phyloP scores from a whole-genome alignment of 192 early-diverging fungal genomes.

The Thoreauomyces humboldtii region DNA sequence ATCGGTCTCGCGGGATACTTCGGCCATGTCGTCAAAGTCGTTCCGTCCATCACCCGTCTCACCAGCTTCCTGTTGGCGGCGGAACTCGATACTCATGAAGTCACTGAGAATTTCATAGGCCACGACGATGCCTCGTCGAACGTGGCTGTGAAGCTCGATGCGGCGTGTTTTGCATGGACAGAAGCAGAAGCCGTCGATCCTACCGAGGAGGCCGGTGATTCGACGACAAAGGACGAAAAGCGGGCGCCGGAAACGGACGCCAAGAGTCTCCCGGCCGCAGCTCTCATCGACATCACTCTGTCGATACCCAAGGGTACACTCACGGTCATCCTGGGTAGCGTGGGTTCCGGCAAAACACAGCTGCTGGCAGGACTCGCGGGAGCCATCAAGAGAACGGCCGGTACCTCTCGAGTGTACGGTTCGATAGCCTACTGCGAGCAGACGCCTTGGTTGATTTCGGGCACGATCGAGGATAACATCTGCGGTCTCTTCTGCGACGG shows the following conservation, averaged over 20 bases:
- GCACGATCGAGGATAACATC: slow-evolving; percentile 40
- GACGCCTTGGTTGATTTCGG: slow-evolving; percentile 35
- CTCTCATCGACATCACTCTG: slow-evolving; percentile 9
- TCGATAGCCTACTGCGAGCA: slow-evolving; percentile 52
- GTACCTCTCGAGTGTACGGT: slow-evolving; percentile 54
- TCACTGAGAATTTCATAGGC: neutral
- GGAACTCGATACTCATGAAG: neutral
- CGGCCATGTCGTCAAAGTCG: neutral
- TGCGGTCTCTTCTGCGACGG: too few relatives aligned
- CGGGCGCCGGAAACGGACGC: too few relatives aligned
- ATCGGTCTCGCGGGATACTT: neutral
- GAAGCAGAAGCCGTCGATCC: neutral
- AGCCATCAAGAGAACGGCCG: slow-evolving; percentile 62
- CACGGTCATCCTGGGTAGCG: slow-evolving; percentile 74
- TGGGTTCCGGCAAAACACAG: slow-evolving; percentile 79
- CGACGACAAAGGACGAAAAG: too few relatives aligned
- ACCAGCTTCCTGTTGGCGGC: neutral
- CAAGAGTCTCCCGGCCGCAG: too few relatives aligned
- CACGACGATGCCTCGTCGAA: neutral
- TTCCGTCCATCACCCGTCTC: neutral
- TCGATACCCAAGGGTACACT: slow-evolving; percentile 51
- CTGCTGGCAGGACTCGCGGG: slow-evolving; percentile 77
- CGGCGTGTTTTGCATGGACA: too few relatives aligned
- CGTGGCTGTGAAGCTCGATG: neutral
- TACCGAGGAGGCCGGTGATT: too few relatives aligned